Evolutionary conservation across 495 filamentous ascomycete genomes (phyloP), one percentile per base, ranked within the genome.

Genomic region (Cladorrhinum samala): DNA sequence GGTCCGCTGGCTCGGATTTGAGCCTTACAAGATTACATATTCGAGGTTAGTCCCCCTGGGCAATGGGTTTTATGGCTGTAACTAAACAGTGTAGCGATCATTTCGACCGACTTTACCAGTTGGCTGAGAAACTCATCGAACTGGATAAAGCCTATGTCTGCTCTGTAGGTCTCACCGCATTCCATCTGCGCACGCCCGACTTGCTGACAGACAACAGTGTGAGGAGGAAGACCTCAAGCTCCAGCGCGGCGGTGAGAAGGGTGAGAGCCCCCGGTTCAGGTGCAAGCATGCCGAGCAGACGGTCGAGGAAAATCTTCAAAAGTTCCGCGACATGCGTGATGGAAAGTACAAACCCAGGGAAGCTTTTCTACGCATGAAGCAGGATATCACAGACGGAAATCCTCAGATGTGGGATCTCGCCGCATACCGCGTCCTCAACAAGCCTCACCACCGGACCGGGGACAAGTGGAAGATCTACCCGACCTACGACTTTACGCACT

Each of bases 311-410:
- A 94, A 90, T 52, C 67, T 97, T 41, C 57, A 70, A 4, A 84
- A 96, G 59, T 96, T 98, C 68, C 77, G 89, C 45, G 88, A 80
- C 20, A 97, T 98, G 93, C 75, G 83, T 18, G 89, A 92, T 65
- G 94, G 93, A 19, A 84, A 88, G 66, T 97, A 96, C 68, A 84
- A 86, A 64, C 87, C 93, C 2, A 81, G 84, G 58, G 87, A 89
- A 61, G 93, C 91, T 2, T 89, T 88, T 57, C 71, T 98, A 42
- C 84, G 93, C 49, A 95, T 97, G 91, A 95, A 95, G 69, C 91
- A 87, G 73, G 78, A 86, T 25, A 74, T 75, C 54, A 67, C 60
- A 49, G 66, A 75, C 54, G 77, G 77, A 14, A 87, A 87, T 63
- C 83, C 84, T 2, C 84, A 87, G 68, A 70, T 86, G 79, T 87